Evolutionary conservation across 164 flowering plant genomes (phyloP).

Genomic region (Piper betle): DNA sequence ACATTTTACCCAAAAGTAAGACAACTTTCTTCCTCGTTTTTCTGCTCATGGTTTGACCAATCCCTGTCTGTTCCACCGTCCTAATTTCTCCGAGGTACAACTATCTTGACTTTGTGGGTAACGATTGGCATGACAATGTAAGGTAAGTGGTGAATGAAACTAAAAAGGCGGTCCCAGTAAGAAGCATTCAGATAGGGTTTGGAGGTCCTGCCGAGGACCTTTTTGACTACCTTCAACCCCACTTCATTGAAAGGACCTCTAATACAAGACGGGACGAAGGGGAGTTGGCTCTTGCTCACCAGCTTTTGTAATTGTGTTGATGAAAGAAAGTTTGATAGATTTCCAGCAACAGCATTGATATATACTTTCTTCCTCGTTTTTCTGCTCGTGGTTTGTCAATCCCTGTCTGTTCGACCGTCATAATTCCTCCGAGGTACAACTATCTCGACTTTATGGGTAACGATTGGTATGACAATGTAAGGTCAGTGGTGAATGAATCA

Average conservation of each 20-base stretch:
- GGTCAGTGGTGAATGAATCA: not conserved
- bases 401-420: no score
- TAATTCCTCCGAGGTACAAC: no score
- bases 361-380: no score
- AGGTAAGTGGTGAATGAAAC: conserved; percentile 1
- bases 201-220: not conserved
- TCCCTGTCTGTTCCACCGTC: no score
- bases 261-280: conserved; percentile 4
- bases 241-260: not conserved
- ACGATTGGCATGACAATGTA: no score
- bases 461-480: no score
- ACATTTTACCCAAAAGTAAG: no score
- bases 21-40: no score
- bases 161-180: not conserved
- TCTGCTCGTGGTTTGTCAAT: no score
- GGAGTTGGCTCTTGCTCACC: not conserved
- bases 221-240: conserved; percentile 5
- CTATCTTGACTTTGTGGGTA: not conserved
- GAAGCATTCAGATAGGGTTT: conserved; percentile 6
- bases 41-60: no score
- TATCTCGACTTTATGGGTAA: not conserved
- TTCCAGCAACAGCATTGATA: not conserved
- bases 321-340: not conserved
- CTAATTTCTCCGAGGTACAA: no score
- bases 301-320: conserved; percentile 1